Evolutionary conservation across 768 basidiomycete genomes (phyloP).

Genomic region (Leccinum uliginosum): DNA sequence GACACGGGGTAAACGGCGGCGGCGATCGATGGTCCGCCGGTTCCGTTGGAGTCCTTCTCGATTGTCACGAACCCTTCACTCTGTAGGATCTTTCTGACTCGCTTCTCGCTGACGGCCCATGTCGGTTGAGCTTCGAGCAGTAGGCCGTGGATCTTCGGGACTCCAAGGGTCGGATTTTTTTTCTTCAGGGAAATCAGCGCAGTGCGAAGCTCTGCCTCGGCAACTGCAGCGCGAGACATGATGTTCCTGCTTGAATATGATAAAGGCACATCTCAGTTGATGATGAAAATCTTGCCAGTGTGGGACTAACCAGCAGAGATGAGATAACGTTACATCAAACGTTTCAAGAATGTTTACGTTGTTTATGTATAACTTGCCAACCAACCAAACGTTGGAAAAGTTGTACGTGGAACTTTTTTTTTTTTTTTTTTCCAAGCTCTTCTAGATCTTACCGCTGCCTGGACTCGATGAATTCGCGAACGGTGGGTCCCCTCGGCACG

Average conservation of each 20-base stretch:
- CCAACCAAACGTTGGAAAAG: neutral
- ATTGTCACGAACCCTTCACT: slow-evolving; percentile 45
- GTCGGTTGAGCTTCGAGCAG: slow-evolving; percentile 55
- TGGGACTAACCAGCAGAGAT: neutral
- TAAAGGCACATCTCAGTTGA: neutral
- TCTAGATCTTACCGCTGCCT: neutral
- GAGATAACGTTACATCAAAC: neutral
- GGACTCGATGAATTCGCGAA: neutral
- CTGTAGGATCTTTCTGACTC: slow-evolving; percentile 69
- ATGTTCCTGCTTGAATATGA: neutral
- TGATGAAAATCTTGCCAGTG: neutral
- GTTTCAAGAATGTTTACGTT: neutral
- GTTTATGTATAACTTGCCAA: neutral
- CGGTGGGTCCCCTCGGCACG: neutral
- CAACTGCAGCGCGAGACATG: slow-evolving; percentile 17
- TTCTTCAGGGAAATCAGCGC: slow-evolving; percentile 53
- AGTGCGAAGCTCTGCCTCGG: slow-evolving; percentile 57
- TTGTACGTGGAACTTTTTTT: neutral
- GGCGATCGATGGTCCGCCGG: neutral
- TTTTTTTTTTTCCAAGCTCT: neutral
- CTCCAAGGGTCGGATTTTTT: slow-evolving; percentile 61
- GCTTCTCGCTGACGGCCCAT: slow-evolving; percentile 84
- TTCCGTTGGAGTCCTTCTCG: slow-evolving; percentile 1
- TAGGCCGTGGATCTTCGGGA: slow-evolving; percentile 63
- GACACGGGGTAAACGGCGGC: slow-evolving; percentile 53